Evolutionary conservation across 1,284 basidiomycete genomes (phyloP).

Genomic region (Malassezia pachydermatis): DNA sequence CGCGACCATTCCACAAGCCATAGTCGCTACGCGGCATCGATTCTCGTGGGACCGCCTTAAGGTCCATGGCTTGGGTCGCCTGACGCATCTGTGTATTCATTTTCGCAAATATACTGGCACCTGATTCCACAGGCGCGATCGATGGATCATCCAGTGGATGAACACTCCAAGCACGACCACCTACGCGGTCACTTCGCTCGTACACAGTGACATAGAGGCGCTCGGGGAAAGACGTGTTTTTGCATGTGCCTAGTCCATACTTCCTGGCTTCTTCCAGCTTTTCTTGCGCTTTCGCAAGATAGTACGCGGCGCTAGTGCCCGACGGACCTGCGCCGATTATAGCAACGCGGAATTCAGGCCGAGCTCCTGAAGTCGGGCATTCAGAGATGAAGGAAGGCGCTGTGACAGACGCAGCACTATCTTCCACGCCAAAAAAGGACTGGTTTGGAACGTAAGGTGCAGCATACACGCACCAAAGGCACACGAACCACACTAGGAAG

Average conservation of each 20-base stretch:
- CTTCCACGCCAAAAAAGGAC: no score
- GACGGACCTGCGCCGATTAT: conserved; percentile 83
- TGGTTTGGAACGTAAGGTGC: no score
- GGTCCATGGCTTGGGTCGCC: conserved; percentile 22
- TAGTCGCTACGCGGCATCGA: conserved; percentile 16
- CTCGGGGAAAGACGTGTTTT: not conserved
- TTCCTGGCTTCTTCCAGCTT: not conserved
- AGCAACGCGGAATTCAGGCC: conserved; percentile 52
- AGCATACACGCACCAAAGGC: no score
- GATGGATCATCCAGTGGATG: conserved; percentile 63
- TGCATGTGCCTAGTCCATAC: not conserved
- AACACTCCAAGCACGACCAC: conserved; percentile 69
- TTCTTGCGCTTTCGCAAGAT: conserved; percentile 56
- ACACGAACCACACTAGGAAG: no score
- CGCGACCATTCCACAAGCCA: conserved; percentile 67
- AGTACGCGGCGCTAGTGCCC: conserved; percentile 76
- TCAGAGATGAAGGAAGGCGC: not conserved
- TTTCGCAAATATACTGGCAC: conserved; percentile 76
- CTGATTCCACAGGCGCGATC: conserved; percentile 59
- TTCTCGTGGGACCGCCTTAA: conserved; percentile 16
- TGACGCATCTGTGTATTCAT: conserved; percentile 60
- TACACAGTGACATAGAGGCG: conserved; percentile 66
- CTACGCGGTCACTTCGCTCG: conserved; percentile 64
- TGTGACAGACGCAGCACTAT: no score
- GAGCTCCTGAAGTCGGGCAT: not conserved